Conservation (phyloP, 139 green algal genomes). For the Pleodorina starrii region DNA sequence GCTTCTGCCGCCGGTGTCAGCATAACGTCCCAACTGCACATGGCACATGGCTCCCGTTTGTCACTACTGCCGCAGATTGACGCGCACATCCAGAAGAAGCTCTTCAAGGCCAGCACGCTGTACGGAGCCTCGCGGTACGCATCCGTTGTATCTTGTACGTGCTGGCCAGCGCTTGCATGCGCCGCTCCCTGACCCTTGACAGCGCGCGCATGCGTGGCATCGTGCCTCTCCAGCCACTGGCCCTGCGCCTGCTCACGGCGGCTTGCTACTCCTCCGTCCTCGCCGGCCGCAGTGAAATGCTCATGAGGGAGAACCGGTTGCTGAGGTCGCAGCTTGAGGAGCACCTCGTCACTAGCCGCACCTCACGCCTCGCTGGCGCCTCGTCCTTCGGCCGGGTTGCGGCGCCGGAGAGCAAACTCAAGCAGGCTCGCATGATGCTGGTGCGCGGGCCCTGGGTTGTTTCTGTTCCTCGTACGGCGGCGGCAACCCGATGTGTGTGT, state of each 20-base stretch:
- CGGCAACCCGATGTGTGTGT: no score
- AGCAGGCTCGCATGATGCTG: constrained; percentile 48
- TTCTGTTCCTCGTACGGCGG: no score
- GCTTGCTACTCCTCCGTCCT: no score
- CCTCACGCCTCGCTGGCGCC: neutral
- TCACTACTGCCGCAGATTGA: no score
- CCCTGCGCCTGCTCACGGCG: no score
- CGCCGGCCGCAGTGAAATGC: constrained; percentile 33
- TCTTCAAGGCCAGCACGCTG: constrained; percentile 32
- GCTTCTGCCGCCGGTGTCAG: no score
- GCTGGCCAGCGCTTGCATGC: neutral
- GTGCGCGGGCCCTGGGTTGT: no score
- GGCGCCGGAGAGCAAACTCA: constrained; percentile 37
- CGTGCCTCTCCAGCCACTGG: no score
- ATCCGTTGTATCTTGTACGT: neutral
- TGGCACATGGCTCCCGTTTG: no score
- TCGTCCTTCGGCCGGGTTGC: neutral
- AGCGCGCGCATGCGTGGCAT: no score
- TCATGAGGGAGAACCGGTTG: constrained; percentile 46
- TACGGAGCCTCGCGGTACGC: constrained; percentile 37
- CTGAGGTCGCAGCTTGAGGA: constrained; percentile 54
- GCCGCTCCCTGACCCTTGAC: no score
- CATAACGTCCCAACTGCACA: no score
- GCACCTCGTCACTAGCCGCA: constrained; percentile 46
- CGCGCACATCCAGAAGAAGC: constrained; percentile 9